phyloP scores from a whole-genome alignment of 2,329 filamentous ascomycete genomes.

The Penicillium sp. region DNA sequence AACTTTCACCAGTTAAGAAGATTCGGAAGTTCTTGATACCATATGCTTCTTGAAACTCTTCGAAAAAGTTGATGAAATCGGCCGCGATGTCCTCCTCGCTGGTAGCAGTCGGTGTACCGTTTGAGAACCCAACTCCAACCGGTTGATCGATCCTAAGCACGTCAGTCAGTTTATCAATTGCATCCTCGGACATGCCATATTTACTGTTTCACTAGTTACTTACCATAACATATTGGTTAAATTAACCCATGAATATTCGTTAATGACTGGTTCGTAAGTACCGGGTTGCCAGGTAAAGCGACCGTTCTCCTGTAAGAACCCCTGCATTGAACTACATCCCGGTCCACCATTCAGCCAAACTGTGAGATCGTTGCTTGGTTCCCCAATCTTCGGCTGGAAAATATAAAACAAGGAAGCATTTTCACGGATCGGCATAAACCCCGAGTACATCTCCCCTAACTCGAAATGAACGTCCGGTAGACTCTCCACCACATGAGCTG shows the following conservation, averaged over 20 bases:
- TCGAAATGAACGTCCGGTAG: conserved; percentile 70
- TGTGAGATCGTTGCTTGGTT: conserved; percentile 43
- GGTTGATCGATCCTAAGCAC: conserved; percentile 35
- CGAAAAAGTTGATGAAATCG: conserved; percentile 75
- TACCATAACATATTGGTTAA: conserved; percentile 76
- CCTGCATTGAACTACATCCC: conserved; percentile 60
- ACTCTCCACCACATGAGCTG: conserved; percentile 61
- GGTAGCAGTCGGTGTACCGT: conserved; percentile 63
- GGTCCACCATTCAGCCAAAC: conserved; percentile 54
- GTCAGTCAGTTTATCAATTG: not conserved
- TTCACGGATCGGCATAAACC: conserved; percentile 53
- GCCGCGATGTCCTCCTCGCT: conserved; percentile 65
- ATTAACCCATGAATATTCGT: conserved; percentile 70
- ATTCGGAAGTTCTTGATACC: conserved; percentile 65
- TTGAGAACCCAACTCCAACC: conserved; percentile 66
- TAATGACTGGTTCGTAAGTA: conserved; percentile 62
- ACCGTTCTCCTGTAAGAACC: conserved; percentile 73
- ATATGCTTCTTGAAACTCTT: conserved; percentile 72
- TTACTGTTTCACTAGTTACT: conserved; percentile 29
- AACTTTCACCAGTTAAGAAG: conserved; percentile 72
- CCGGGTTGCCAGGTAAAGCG: conserved; percentile 70
- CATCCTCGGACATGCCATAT: no score
- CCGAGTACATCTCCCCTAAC: conserved; percentile 52
- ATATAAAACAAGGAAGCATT: conserved; percentile 52
- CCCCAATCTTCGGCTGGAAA: conserved; percentile 46